Conservation (phyloP, 345 rosid genomes). For the Populus davidiana region DNA sequence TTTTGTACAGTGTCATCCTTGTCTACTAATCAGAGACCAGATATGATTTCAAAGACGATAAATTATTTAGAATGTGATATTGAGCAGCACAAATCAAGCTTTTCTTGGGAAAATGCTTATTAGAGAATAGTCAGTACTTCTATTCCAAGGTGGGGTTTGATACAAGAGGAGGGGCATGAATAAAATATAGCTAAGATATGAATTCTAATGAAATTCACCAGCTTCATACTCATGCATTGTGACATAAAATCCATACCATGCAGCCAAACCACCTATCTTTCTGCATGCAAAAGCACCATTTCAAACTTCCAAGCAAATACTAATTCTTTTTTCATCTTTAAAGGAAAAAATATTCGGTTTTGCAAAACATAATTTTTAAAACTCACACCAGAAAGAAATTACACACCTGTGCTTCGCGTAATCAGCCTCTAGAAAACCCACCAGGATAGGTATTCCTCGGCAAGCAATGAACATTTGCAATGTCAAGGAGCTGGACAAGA, state of each 20-base stretch:
- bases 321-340: not conserved
- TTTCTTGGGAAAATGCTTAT: not conserved
- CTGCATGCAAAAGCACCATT: not conserved
- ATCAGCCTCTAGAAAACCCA: constrained; percentile 94
- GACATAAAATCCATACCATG: not conserved
- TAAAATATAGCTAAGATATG: not conserved
- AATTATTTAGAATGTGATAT: not conserved
- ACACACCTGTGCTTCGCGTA: constrained; percentile 91
- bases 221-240: not conserved
- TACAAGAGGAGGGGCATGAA: not conserved
- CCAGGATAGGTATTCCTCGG: constrained; percentile 91
- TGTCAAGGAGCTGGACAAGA: constrained; percentile 75
- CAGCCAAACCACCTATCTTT: not conserved
- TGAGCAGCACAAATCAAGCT: not conserved
- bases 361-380: not conserved
- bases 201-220: not conserved
- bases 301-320: not conserved
- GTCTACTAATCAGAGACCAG: not conserved
- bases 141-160: not conserved
- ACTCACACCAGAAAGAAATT: not conserved
- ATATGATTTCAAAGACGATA: not conserved
- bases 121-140: not conserved
- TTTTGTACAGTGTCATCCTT: not conserved
- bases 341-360: not conserved
- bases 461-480: constrained; percentile 98